These are phyloP conservation scores for Crithidia sp. DNA, from an alignment of 208 protist species.

Conservation along the genomic window DNA sequence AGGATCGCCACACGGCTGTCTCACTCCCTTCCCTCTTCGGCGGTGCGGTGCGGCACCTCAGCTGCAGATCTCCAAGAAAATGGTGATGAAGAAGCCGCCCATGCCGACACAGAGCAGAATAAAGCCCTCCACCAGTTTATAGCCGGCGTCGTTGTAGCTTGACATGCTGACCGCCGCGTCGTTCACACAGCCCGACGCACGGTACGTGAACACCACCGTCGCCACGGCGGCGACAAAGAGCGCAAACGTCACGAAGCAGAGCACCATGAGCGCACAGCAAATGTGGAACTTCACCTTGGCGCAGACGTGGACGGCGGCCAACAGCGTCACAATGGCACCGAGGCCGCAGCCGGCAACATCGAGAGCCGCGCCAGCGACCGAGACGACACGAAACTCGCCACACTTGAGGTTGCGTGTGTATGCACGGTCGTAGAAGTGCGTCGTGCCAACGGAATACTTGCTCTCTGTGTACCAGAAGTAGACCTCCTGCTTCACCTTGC, in stretches of 20 bases:
- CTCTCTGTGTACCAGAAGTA: constrained; percentile 30
- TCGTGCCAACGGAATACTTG: constrained; percentile 1
- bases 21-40: not conserved
- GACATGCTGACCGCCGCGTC: not conserved
- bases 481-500: constrained; percentile 4
- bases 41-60: not conserved
- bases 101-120: constrained; percentile 29
- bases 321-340: constrained; percentile 6
- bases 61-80: constrained; percentile 29
- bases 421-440: constrained; percentile 4
- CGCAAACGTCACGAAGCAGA: constrained; percentile 21
- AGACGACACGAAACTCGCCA: not conserved
- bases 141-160: constrained; percentile 17
- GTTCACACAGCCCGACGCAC: constrained; percentile 14
- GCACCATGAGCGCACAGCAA: constrained; percentile 32
- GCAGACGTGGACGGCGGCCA: constrained; percentile 24
- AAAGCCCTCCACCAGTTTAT: constrained; percentile 45
- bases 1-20: too few relatives aligned
- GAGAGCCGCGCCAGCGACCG: constrained; percentile 9
- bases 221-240: constrained; percentile 16
- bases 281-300: constrained; percentile 20
- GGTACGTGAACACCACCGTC: constrained; percentile 13
- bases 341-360: constrained; percentile 24
- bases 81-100: constrained; percentile 37
- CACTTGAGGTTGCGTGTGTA: constrained; percentile 15